These are phyloP conservation scores for Penicillium sp. DNA, from an alignment of 2,329 filamentous ascomycete genomes.

Conservation along the genomic window DNA sequence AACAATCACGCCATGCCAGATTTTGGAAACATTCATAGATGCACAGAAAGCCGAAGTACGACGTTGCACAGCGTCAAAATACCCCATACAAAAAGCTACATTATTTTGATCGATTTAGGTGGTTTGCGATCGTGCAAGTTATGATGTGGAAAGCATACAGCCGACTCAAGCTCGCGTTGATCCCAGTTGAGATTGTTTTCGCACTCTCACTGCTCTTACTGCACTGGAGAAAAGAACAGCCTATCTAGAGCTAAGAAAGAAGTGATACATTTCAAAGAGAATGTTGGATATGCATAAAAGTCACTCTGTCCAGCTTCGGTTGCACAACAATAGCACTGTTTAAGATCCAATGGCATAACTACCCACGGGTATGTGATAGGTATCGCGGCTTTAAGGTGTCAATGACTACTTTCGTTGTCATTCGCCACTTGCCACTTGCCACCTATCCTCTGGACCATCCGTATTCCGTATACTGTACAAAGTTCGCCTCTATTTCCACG, in stretches of 20 bases:
- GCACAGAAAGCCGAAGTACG: not conserved
- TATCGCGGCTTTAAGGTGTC: not conserved
- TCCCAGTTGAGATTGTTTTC: no score
- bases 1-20: not conserved
- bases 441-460: not conserved
- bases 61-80: not conserved
- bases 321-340: not conserved
- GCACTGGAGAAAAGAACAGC: no score
- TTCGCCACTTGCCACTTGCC: not conserved
- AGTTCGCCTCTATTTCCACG: no score
- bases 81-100: not conserved
- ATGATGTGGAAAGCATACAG: not conserved
- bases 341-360: not conserved
- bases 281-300: not conserved
- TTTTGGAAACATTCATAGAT: not conserved
- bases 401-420: not conserved
- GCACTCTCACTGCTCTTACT: no score
- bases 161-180: not conserved
- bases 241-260: no score
- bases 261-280: no score
- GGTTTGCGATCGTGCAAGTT: not conserved
- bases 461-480: not conserved
- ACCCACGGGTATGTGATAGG: not conserved
- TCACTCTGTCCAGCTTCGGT: not conserved
- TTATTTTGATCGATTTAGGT: not conserved